Base-by-base conservation (phyloP, 306 rosid species). In the Oxytropis ochrocephala region DNA sequence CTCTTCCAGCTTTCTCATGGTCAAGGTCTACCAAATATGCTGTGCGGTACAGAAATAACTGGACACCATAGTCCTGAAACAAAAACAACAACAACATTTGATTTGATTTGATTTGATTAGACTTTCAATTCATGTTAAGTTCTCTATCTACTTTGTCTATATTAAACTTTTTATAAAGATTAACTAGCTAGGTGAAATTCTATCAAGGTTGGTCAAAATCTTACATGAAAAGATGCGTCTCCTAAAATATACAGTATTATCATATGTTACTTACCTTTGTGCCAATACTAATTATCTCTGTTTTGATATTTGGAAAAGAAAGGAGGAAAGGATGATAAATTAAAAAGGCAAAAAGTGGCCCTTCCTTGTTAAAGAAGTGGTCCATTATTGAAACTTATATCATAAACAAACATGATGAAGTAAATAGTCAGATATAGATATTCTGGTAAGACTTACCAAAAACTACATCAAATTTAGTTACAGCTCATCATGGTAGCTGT, bases 21-120 rank as follows among this genome's bases (percentile, higher is more conserved):
- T 76, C 90, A 64, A 94, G 82, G 73, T 94, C 98, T 1, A 94
- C 97, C 4, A 94, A 56, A 50, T 86, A 94, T 8, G 91, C 85
- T 10, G 97, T 86, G 9, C 93, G 85, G 70, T 73, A 90, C 6
- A 90, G 67, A 54, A 75, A 57, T 77, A 94, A 65, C 64, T 75
- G 71, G 0, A 94, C 75, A 12, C 89, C 92, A 14, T 84, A 88
- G 0, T 87, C 96, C 98, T 87, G 78, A 36, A 57, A 36, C 64
- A 58, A 7, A n/a, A 24, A n/a, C n/a, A 11, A 55, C 17, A 12
- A 43, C 24, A 52, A 54, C 56, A 61, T 46, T 56, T 47, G n/a
- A n/a, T n/a, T n/a, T n/a, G n/a, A n/a, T n/a, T n/a, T n/a, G n/a
- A n/a, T n/a, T n/a, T n/a, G n/a, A 33, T 75, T 13, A 60, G 30